Evolutionary conservation across 768 basidiomycete genomes (phyloP).

Genomic region (Daedaleopsis nitida): DNA sequence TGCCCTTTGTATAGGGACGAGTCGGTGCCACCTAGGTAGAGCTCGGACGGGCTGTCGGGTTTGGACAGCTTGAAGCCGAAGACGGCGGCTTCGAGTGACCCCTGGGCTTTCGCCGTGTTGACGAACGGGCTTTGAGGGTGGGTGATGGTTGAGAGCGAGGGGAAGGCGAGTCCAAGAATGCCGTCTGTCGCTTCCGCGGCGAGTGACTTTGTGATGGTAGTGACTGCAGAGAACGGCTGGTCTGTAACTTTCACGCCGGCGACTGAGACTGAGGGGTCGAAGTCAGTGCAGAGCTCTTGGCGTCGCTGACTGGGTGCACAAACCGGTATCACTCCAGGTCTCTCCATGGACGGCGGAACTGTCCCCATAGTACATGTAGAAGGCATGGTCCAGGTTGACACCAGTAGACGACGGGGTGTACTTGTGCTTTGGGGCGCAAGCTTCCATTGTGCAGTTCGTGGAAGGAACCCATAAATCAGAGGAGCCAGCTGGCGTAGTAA

Average conservation of each 20-base stretch:
- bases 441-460: slow-evolving; percentile 11
- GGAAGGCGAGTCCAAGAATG: slow-evolving; percentile 28
- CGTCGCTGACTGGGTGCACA: not conserved
- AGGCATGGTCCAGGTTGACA: slow-evolving; percentile 16
- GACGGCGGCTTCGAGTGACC: slow-evolving; percentile 19
- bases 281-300: not conserved
- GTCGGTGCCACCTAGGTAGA: slow-evolving; percentile 42
- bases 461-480: slow-evolving; percentile 26
- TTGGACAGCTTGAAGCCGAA: slow-evolving; percentile 34
- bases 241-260: slow-evolving; percentile 29
- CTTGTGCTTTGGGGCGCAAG: slow-evolving; percentile 18
- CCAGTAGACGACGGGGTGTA: slow-evolving; percentile 36
- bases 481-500: slow-evolving; percentile 16
- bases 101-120: slow-evolving; percentile 23
- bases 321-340: slow-evolving; percentile 34
- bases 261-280: slow-evolving; percentile 27
- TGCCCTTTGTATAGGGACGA: slow-evolving; percentile 34
- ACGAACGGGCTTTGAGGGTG: slow-evolving; percentile 26
- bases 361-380: slow-evolving; percentile 41
- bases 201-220: slow-evolving; percentile 17
- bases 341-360: slow-evolving; percentile 36
- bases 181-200: slow-evolving; percentile 19
- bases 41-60: slow-evolving; percentile 24
- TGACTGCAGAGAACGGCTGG: slow-evolving; percentile 24
- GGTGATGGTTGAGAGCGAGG: slow-evolving; percentile 19